Evolutionary conservation across 345 rosid genomes (phyloP), one percentile per base, ranked within the genome.

Genomic region (Physaria fendleri): DNA sequence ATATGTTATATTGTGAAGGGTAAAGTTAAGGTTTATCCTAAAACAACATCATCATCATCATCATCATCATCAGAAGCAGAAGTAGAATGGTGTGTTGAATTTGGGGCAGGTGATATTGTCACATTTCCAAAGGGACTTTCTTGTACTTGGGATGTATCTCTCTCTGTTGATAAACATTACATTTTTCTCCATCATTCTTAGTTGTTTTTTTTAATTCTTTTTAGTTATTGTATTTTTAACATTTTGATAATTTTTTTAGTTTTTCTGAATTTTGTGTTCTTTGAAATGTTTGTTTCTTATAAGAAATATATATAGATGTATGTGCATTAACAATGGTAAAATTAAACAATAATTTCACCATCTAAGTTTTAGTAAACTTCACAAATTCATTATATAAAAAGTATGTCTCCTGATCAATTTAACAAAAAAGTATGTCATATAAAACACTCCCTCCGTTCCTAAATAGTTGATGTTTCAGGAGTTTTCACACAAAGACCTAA

Each of bases 41-140:
- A 79, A 71, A 79, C 82, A 71, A 79, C 82, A 6, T 66, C 81
- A 22, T 18, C 80, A 33, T 38, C 53, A 21, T 32, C 52, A 9
- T 44, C 71, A 20, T 10, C 64, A 2, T 40, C 52, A 20, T 44
- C 71, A 8, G 53, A 52, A 30, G 54, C 38, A 25, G 47, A 50
- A 68, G 61, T 29, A 15, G 86, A 80, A 12, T 54, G 69, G 54
- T 74, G 41, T 52, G 92, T 88, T 0, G 98, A 88, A 80, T 91
- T 91, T 56, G 95, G 95, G 0, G 92, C 92, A 0, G 98, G 98
- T 66, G 98, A 91, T 82, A 82, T 91, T 29, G 96, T 91, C 28
- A 77, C 59, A 46, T 82, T 91, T 30, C 98, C 95, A 0, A 85
- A 82, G 62, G 98, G 96, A 10, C 80, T 85, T 21, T 84, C 95